Conservation (phyloP, 1,284 basidiomycete species). For the Amylostereum areolatum region DNA sequence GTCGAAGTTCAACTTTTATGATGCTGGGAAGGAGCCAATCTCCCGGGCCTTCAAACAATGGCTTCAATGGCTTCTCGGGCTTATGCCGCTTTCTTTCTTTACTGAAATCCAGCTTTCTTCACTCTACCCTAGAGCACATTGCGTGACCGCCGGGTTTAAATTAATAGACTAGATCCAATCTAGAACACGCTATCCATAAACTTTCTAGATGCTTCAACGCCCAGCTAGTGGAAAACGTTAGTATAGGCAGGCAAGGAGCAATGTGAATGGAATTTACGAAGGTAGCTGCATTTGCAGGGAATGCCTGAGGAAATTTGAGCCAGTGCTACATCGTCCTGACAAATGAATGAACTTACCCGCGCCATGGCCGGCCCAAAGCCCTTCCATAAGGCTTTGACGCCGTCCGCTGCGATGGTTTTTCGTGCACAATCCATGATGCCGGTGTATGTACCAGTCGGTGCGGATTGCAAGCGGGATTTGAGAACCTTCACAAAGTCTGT, state of each 20-base stretch:
- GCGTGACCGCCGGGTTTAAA: not conserved
- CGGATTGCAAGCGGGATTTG: conserved; percentile 97
- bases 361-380: conserved; percentile 98
- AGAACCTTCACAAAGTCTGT: conserved; percentile 59
- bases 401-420: conserved; percentile 92
- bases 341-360: conserved; percentile 47
- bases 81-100: too few relatives aligned
- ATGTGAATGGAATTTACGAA: conserved; percentile 57
- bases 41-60: not conserved
- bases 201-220: conserved; percentile 77
- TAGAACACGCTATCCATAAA: conserved; percentile 62
- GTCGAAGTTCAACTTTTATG: not conserved
- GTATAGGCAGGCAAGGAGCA: conserved; percentile 4
- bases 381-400: conserved; percentile 88
- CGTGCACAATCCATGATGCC: conserved; percentile 91
- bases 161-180: conserved; percentile 4
- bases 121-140: not conserved
- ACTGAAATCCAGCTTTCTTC: not conserved
- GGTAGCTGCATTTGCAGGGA: conserved; percentile 94
- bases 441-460: conserved; percentile 91
- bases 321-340: conserved; percentile 4
- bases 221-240: conserved; percentile 44
- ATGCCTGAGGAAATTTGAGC: conserved; percentile 46
- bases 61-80: too few relatives aligned
- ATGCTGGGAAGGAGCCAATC: too few relatives aligned